Base-by-base conservation (phyloP, 257 asterid species). In the Paraleonurus japonicus region DNA sequence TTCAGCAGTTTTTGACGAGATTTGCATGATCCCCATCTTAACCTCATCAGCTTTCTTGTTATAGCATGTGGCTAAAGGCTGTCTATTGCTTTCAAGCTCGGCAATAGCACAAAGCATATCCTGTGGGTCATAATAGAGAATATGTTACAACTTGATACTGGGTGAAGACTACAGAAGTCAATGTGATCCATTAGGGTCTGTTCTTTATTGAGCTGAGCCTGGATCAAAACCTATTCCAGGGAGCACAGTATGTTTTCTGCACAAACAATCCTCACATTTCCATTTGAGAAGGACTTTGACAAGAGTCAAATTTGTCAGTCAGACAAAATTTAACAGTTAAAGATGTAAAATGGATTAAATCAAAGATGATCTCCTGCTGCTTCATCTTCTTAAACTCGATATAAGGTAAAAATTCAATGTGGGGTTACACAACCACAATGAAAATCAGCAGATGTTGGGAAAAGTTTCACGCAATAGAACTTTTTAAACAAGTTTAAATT, bases 61-160 rank as follows among this genome's bases (percentile, higher is more conserved):
- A 76, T 84, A 84, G 74, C 67, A 82, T 61, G 81, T 82, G 32
- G 96, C 82, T 63, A 94, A 92, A 65, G 86, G 92, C 78, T 82
- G 91, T 77, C 96, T 82, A 57, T 83, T 90, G 58, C 98, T 94
- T 85, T 94, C 96, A 67, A 94, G 95, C 78, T 87, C 94, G 47
- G 99, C 96, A 76, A 91, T 87, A 55, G 96, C 90, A 77, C 99
- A 94, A 75, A 94, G 86, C 96, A 89, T 88, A 70, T 88, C 98
- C 99, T 94, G 77, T 47, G 65, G 58, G 79, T 64, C 26, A 79
- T 17, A 51, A 23, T 16, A 74, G 33, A 43, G 61, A 39, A 66
- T n/a, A 53, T 32, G 32, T 70, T 61, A 50, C 39, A 55, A 13
- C 16, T 26, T 62, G 75, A 73, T 60, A 61, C 65, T 8, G 41